phyloP scores from a whole-genome alignment of 352 stramenopile species.

The Phytopythium vexans region DNA sequence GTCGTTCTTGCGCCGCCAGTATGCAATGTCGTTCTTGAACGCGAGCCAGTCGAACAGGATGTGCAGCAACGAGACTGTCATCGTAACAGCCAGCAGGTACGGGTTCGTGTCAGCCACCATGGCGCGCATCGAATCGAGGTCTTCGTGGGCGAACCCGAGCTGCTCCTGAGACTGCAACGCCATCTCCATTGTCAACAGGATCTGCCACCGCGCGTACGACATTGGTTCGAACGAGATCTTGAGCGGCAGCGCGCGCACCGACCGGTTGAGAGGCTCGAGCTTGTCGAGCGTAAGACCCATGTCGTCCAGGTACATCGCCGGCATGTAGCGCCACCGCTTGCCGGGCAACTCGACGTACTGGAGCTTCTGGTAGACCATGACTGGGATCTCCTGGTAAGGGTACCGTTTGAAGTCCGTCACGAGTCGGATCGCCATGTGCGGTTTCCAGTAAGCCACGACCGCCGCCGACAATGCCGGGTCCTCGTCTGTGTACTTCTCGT shows the following conservation, averaged over 20 bases:
- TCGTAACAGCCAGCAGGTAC: conserved; percentile 92
- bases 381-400: conserved; percentile 61
- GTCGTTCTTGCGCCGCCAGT: conserved; percentile 93
- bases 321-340: conserved; percentile 60
- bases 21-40: conserved; percentile 97
- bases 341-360: conserved; percentile 52
- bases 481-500: conserved; percentile 3
- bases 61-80: conserved; percentile 95
- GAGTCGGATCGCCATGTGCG: conserved; percentile 60
- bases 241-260: conserved; percentile 49
- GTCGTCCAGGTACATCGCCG: conserved; percentile 77
- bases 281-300: conserved; percentile 68
- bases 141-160: conserved; percentile 52
- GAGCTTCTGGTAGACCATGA: conserved; percentile 68
- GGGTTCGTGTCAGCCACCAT: conserved; percentile 95
- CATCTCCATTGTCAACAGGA: conserved; percentile 68
- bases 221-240: conserved; percentile 72
- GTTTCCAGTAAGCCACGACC: conserved; percentile 75
- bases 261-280: conserved; percentile 63
- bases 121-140: conserved; percentile 90
- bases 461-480: conserved; percentile 27
- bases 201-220: conserved; percentile 77
- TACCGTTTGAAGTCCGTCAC: conserved; percentile 75
- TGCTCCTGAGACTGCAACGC: conserved; percentile 59
- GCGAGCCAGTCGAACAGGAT: conserved; percentile 98